phyloP scores from a whole-genome alignment of 208 protist genomes.

The Leishmania martiniquensis region DNA sequence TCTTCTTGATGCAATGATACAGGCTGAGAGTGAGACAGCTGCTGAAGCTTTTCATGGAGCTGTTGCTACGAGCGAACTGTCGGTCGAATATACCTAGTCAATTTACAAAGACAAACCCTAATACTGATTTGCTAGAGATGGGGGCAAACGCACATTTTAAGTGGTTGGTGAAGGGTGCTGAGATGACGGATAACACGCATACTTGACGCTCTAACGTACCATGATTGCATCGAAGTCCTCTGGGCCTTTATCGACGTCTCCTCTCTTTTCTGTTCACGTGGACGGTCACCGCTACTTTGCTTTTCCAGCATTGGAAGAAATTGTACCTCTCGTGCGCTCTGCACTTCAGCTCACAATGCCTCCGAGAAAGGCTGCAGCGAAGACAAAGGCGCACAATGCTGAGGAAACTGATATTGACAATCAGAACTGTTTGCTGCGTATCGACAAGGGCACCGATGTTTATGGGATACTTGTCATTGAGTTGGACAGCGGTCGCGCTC shows the following conservation, averaged over 20 bases:
- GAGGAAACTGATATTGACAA: constrained; percentile 25
- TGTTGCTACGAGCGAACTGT: neutral
- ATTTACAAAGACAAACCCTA: neutral
- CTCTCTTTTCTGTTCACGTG: neutral
- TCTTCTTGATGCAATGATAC: neutral
- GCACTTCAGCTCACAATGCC: constrained; percentile 5
- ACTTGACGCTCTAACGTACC: neutral
- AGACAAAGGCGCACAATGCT: constrained; percentile 20
- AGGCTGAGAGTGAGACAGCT: neutral
- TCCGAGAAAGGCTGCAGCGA: constrained; percentile 12
- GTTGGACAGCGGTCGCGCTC: constrained; percentile 38
- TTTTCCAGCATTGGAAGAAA: neutral
- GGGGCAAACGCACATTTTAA: neutral
- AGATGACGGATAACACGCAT: neutral
- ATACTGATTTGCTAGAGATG: neutral
- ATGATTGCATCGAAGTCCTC: neutral
- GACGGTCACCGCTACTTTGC: neutral
- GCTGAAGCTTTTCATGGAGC: neutral
- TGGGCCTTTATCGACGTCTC: neutral
- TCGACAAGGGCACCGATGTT: constrained; percentile 28
- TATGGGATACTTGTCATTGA: constrained; percentile 34
- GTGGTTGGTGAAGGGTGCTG: neutral
- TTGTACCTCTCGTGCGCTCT: neutral
- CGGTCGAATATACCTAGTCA: neutral
- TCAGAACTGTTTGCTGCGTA: constrained; percentile 30